A percentile compares a stretch with the other conserved stretches of the same genome.
phyloP scores from a whole-genome alignment of 257 asterid genomes.

The Agastache rugosa region DNA sequence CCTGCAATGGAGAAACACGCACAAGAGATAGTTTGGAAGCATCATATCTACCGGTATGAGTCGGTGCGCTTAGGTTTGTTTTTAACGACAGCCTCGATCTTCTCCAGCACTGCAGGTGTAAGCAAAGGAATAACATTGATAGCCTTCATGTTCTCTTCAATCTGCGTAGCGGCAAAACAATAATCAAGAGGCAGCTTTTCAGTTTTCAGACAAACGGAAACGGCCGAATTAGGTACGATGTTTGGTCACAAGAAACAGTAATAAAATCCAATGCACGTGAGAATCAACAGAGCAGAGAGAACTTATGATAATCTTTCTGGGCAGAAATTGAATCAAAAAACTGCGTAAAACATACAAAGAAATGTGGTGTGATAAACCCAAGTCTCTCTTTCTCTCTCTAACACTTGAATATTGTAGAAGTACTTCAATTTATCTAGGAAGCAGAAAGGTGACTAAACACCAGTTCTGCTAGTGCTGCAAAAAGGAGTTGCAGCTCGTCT shows the following conservation, averaged over 20 bases:
- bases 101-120: constrained; percentile 79
- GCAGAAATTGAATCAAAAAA: neutral
- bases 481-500: neutral
- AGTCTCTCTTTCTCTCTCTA: neutral
- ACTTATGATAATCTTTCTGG: constrained; percentile 1
- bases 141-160: constrained; percentile 95
- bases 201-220: neutral
- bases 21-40: neutral
- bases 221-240: neutral
- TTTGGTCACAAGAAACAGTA: constrained; percentile 2
- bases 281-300: neutral
- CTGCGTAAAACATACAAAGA: neutral
- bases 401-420: too few relatives aligned
- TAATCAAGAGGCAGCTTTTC: neutral
- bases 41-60: constrained; percentile 63
- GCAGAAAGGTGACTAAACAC: neutral
- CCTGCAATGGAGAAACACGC: neutral
- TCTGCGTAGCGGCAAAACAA: constrained; percentile 49
- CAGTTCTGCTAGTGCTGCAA: neutral
- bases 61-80: constrained; percentile 89
- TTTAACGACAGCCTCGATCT: constrained; percentile 83
- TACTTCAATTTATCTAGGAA: neutral
- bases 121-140: constrained; percentile 81
- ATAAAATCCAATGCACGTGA: neutral
- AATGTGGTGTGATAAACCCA: neutral